phyloP scores from a whole-genome alignment of 169 alveolate species.

The Plasmodium inui region DNA sequence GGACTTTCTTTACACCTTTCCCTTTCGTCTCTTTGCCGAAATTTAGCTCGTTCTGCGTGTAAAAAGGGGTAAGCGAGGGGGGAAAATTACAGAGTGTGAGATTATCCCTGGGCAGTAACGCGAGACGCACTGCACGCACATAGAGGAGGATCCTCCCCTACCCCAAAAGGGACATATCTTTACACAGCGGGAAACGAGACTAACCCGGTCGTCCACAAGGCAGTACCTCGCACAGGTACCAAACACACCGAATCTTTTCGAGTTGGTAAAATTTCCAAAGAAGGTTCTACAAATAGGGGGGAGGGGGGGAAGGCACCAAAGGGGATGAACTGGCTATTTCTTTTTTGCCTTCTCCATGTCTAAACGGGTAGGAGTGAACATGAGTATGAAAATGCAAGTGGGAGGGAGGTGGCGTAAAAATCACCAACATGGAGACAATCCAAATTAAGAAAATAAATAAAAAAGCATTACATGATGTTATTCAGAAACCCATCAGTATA shows the following conservation, averaged over 20 bases:
- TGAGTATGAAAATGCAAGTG: neutral
- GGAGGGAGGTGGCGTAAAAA: neutral
- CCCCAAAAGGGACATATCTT: neutral
- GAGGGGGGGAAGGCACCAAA: neutral
- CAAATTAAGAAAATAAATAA: neutral
- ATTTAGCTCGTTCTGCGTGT: neutral
- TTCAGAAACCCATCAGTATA: constrained; percentile 47
- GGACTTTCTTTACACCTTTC: neutral
- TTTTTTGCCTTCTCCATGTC: neutral
- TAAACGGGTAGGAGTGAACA: neutral
- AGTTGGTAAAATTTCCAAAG: constrained; percentile 28
- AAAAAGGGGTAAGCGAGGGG: neutral
- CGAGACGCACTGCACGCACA: neutral
- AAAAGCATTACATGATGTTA: constrained; percentile 44
- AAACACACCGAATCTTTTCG: constrained; percentile 11
- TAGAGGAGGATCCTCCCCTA: neutral
- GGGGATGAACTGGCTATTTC: neutral
- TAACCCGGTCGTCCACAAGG: constrained; percentile 52
- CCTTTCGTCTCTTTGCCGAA: neutral
- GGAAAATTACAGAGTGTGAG: neutral
- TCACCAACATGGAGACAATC: neutral
- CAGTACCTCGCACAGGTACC: constrained; percentile 37
- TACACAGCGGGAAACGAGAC: neutral
- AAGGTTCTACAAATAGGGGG: constrained; percentile 19
- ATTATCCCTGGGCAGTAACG: neutral